phyloP scores from a whole-genome alignment of 176 grass and related monocot genomes.

The Oryza longistaminata region DNA sequence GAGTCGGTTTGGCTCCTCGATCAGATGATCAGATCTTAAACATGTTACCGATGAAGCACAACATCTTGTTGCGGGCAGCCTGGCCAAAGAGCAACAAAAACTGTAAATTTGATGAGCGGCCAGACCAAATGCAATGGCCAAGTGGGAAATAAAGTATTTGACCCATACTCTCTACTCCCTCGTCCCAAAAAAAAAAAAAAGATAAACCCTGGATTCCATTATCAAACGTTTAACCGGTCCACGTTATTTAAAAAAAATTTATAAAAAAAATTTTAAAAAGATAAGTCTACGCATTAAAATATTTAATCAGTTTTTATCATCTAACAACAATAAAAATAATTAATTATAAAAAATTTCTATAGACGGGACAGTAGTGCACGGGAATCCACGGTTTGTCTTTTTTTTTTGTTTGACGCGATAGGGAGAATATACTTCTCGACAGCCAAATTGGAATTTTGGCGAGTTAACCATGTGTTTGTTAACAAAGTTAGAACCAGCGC shows the following conservation, averaged over 20 bases:
- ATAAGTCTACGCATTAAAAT: too few relatives aligned
- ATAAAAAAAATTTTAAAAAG: too few relatives aligned
- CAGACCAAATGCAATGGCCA: background rate
- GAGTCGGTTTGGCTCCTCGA: conserved; percentile 23
- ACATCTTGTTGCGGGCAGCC: background rate
- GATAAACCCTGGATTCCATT: too few relatives aligned
- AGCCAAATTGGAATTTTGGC: background rate
- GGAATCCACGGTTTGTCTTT: too few relatives aligned
- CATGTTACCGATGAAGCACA: conserved; percentile 9
- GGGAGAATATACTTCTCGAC: background rate
- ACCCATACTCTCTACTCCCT: background rate
- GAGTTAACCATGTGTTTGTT: background rate
- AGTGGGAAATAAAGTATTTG: background rate
- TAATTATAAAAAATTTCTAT: too few relatives aligned
- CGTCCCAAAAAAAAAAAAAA: too few relatives aligned
- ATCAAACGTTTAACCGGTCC: too few relatives aligned
- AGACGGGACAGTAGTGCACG: too few relatives aligned
- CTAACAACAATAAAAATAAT: too few relatives aligned
- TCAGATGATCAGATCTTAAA: conserved; percentile 5
- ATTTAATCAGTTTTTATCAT: too few relatives aligned
- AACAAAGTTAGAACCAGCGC: background rate
- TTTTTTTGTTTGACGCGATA: too few relatives aligned
- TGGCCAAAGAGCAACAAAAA: conserved; percentile 2
- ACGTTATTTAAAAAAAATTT: too few relatives aligned
- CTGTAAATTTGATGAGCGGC: background rate